phyloP scores from a whole-genome alignment of 768 basidiomycete species.

The Pulveroboletus sp. region DNA sequence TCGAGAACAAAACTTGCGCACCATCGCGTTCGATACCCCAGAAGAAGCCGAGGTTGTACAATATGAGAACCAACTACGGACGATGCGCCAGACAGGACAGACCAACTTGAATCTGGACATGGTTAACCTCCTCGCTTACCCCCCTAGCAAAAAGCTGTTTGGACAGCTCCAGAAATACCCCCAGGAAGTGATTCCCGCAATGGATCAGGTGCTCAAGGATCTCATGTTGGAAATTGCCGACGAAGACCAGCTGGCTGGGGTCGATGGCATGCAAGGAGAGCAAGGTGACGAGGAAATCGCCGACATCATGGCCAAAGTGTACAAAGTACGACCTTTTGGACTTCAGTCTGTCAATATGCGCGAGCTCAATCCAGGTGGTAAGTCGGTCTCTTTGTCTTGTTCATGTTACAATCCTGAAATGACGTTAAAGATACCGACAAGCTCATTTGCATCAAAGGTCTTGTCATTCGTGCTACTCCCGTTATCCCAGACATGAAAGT shows the following conservation, averaged over 20 bases:
- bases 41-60: conserved; percentile 65
- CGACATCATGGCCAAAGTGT: conserved; percentile 83
- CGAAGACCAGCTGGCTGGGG: conserved; percentile 66
- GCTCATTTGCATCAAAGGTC: conserved; percentile 91
- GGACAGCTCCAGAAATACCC: conserved; percentile 89
- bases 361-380: conserved; percentile 89
- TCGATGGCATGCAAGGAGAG: conserved; percentile 73
- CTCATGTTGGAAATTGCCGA: conserved; percentile 87
- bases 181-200: conserved; percentile 94
- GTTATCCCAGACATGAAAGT: conserved; percentile 99
- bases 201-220: conserved; percentile 96
- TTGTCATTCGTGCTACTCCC: conserved; percentile 95
- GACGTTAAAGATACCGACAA: conserved; percentile 86
- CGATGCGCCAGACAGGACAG: conserved; percentile 90
- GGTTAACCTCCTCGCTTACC: conserved; percentile 82
- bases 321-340: conserved; percentile 93
- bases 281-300: conserved; percentile 83
- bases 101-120: conserved; percentile 92
- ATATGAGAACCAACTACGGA: conserved; percentile 79
- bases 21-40: conserved; percentile 51
- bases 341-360: conserved; percentile 88
- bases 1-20: conserved; percentile 53
- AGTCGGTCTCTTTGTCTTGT: conserved; percentile 11
- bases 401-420: not conserved
- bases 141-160: conserved; percentile 79